Base-by-base conservation (phyloP, 495 filamentous ascomycete species). In the Aspergillus nanangensis region DNA sequence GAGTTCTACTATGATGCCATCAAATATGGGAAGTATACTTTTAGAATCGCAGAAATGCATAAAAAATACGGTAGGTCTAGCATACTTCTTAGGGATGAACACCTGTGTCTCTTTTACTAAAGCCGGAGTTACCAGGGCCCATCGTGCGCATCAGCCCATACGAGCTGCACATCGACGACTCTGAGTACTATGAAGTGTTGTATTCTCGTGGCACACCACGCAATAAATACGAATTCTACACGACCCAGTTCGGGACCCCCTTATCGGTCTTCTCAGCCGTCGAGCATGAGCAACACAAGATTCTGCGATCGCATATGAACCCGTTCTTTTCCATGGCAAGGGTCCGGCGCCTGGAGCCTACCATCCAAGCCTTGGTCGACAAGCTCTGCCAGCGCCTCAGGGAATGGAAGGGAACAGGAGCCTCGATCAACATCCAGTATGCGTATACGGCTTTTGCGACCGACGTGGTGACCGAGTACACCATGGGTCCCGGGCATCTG, bases 401-500 rank as follows among this genome's bases (percentile, higher is more conserved):
- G 14, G 57, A 66, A 1, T 65, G 52, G 44, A 51, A 52, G 25
- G 55, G 52, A 9, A 55, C 48, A n/a, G 41, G 57, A 0, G 39
- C 41, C 9, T 56, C 61, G 1, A 24, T 74, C 14, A 60, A 60
- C 29, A 36, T 75, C 2, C 55, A 65, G 32, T 54, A 70, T 45
- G 66, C 66, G 0, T 67, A 61, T 23, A 60, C 54, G 33, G 58
- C 55, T 8, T 71, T 61, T 37, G 57, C 72, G 4, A 67, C 60
- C 0, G 71, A 75, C 32, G 63, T 74, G 3, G 59, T 75, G 4
- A 59, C 54, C n/a, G 61, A 72, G 24, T 73, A 73, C 36, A 52
- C 55, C 17, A 58, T 63, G 57, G 58, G 58, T 1, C 47, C 45
- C 10, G 57, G 51, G 10, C 61, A 51, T 21, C 51, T 61, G 44